Base-by-base conservation (phyloP, 2,329 filamentous ascomycete genomes). In the Ophiostoma novo-ulmi region DNA sequence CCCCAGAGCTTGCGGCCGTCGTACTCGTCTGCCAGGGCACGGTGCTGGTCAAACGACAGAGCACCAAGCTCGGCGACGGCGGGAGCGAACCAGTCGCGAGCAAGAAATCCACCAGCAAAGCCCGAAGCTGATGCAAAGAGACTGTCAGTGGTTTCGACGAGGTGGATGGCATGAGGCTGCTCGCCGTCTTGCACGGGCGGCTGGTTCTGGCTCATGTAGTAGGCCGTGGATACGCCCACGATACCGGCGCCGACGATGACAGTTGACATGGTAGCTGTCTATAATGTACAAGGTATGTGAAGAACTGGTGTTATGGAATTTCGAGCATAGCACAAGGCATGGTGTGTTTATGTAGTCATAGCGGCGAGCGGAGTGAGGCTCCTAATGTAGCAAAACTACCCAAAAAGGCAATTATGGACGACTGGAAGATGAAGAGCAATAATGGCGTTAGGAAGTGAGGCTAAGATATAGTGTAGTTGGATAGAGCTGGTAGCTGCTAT, bases 81-180 rank as follows among this genome's bases (percentile, higher is more conserved):
- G 0, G 86, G 81, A 0, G 82, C 82, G 75, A 91, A 92, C 90
- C 91, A 94, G 77, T 94, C 89, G 44, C 82, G 83, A 0, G 91
- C 91, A 10, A 94, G 77, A 76, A 94, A 94, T 0, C 91, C 91
- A 22, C 85, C 92, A 0, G 91, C 90, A 74, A 86, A 88, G 0
- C 91, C 91, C 1, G 90, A 93, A 0, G 91, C 91, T 39, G 89
- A 91, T 13, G 87, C 84, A 78, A 94, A 92, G 41, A 94, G 83
- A 73, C 87, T 77, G 0, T 80, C 77, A 0, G 81, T 80, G 0
- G 80, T 76, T 69, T 85, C 84, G 48, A 85, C 79, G 8, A 85
- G 78, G 73, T 84, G 82, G 69, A 85, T 81, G 26, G 77, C 79
- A 7, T n/a, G 63, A 1, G 20, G 63, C 20, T 39, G 20, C 3